These are phyloP conservation scores for Solanum ahanhuiri DNA, from an alignment of 257 asterid species.

Conservation along the genomic window DNA sequence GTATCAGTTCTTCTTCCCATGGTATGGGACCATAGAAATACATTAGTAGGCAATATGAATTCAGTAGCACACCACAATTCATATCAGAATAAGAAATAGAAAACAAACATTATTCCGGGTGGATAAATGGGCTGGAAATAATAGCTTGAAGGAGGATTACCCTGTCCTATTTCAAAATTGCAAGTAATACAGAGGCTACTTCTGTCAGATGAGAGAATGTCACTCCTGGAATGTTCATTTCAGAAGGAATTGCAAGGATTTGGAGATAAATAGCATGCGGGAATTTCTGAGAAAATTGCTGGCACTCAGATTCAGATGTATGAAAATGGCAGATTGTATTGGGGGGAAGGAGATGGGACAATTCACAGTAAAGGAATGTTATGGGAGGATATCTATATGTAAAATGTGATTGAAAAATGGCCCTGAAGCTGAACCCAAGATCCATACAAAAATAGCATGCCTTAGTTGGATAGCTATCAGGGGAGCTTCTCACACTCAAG, in stretches of 20 bases:
- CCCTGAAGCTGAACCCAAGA: not conserved
- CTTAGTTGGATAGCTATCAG: not conserved
- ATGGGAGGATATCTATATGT: not conserved
- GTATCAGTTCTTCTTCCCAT: not conserved
- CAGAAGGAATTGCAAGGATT: not conserved
- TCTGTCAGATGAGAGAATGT: not conserved
- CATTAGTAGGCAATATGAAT: not conserved
- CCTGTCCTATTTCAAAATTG: not conserved
- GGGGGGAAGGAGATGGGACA: too few relatives aligned
- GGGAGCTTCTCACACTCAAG: not conserved
- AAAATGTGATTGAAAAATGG: not conserved
- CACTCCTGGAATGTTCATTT: not conserved
- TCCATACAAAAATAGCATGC: not conserved
- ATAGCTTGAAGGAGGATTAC: not conserved
- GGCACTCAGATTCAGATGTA: not conserved
- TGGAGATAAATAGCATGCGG: not conserved
- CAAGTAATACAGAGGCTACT: not conserved
- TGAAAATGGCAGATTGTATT: not conserved
- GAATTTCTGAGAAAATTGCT: not conserved
- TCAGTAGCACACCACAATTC: not conserved
- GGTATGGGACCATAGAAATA: not conserved
- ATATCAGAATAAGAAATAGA: not conserved
- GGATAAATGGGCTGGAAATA: not conserved
- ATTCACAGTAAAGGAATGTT: not conserved
- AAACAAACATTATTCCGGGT: not conserved